These are phyloP conservation scores for Lactifluus pinguis DNA, from an alignment of 768 basidiomycete species.

Conservation along the genomic window DNA sequence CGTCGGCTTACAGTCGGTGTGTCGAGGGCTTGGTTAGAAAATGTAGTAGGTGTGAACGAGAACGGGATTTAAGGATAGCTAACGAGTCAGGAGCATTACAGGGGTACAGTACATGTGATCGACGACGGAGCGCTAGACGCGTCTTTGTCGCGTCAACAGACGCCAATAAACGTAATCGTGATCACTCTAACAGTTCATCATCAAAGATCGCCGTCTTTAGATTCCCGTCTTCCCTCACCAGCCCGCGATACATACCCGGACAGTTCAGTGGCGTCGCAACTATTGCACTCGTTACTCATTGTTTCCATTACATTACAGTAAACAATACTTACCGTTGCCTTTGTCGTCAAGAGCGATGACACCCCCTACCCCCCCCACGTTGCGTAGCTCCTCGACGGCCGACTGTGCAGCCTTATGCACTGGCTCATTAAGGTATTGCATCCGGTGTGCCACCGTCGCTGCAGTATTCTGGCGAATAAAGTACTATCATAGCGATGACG, in stretches of 20 bases:
- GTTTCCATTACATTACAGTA: not conserved
- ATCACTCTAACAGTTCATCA: slow-evolving; percentile 42
- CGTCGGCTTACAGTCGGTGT: not conserved
- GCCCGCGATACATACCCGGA: slow-evolving; percentile 75
- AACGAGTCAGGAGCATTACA: not conserved
- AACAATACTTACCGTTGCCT: slow-evolving; percentile 49
- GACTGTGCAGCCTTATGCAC: slow-evolving; percentile 43
- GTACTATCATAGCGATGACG: slow-evolving; percentile 36
- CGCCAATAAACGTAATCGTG: slow-evolving; percentile 1
- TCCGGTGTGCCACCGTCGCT: slow-evolving; percentile 54
- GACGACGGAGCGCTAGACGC: slow-evolving; percentile 2
- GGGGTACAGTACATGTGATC: not conserved
- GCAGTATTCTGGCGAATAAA: slow-evolving; percentile 68
- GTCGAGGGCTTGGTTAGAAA: not conserved
- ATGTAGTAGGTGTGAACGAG: too few species aligned
- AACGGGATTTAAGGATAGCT: not conserved
- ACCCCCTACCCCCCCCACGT: slow-evolving; percentile 60
- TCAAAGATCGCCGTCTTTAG: slow-evolving; percentile 70
- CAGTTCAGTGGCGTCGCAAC: slow-evolving; percentile 71
- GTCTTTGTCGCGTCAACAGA: slow-evolving; percentile 6
- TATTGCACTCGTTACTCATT: slow-evolving; percentile 22
- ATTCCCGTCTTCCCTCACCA: slow-evolving; percentile 58
- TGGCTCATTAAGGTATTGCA: slow-evolving; percentile 51
- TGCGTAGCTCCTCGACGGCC: slow-evolving; percentile 49
- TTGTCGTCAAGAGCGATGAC: slow-evolving; percentile 61